Conservation (phyloP, 352 stramenopile species). For the Thalassiosira livingstoniorum region DNA sequence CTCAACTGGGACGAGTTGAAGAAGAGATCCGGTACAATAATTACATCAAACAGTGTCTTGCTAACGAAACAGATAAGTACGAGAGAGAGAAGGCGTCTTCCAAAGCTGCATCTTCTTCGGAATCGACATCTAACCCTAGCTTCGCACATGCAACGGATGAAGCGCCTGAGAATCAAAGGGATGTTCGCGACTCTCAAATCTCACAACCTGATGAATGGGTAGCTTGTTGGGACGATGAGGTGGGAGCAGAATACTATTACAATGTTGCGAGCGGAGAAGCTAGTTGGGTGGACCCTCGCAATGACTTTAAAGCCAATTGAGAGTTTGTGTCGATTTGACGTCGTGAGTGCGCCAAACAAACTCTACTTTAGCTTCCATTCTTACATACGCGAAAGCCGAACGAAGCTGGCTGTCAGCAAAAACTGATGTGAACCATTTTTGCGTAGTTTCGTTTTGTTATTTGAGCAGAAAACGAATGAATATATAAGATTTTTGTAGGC, state of each 20-base stretch:
- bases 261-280: conserved; percentile 73
- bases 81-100: conserved; percentile 17
- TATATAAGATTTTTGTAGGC: no score
- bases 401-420: no score
- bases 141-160: neutral
- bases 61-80: conserved; percentile 21
- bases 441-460: no score
- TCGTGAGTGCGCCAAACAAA: neutral
- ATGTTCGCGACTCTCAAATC: neutral
- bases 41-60: conserved; percentile 9
- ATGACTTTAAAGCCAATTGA: neutral
- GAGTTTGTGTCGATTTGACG: neutral
- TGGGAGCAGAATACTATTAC: conserved; percentile 46
- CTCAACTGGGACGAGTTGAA: conserved; percentile 33
- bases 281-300: conserved; percentile 94
- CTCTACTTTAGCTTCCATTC: neutral
- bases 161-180: neutral
- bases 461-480: no score
- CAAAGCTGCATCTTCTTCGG: conserved; percentile 6
- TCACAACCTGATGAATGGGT: conserved; percentile 24
- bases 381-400: no score
- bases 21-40: conserved; percentile 31
- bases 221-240: conserved; percentile 34
- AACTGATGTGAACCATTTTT: no score
- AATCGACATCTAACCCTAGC: neutral